Evolutionary conservation across 148 eudicot genomes (phyloP), one percentile per base, ranked within the genome.

Genomic region (Drosera capensis): DNA sequence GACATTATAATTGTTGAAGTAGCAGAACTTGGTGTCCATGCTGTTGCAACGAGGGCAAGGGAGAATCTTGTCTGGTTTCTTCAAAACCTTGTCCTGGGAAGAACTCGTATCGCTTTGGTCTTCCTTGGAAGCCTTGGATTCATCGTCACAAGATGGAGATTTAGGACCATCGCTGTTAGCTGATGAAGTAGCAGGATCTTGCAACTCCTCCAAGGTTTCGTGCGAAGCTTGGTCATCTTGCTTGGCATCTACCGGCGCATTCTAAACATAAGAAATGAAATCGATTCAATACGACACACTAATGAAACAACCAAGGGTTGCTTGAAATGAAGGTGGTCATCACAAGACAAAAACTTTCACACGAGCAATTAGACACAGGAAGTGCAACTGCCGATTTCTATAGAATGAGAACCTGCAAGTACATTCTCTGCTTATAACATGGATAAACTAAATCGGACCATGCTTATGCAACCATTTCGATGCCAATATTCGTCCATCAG

Each of bases 1-100:
- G 21, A 78, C 70, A 12, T 81, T 81, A 66, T 81, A 81, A 44
- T 81, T 81, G 58, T 81, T 81, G 67, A 58, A 81, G 58, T 77
- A 81, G 64, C 92, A 81, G 51, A 81, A 77, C 35, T 81, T 81
- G 2, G 93, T 81, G 56, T 81, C 93, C 93, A 74, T 77, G 68
- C 86, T 81, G 26, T 69, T 71, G 52, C 86, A 78, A 17, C 82
- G 76, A 40, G 85, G 93, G 51, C 93, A 78, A 5, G 85, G 79
- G 31, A 77, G 63, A 41, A 74, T 67, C 57, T 77, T 77, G 54
- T 77, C 86, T 2, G 86, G 82, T 59, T 78, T 81, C 68, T 78
- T 81, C 1, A 63, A 65, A 34, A 72, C 60, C 57, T 66, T 76
- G 40, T 76, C 77, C 23, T 67, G 57, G n/a, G 68, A 59, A 51